Evolutionary conservation across 2,329 filamentous ascomycete genomes (phyloP), one percentile per base, ranked within the genome.

Genomic region (Ophiosphaerella narmari): DNA sequence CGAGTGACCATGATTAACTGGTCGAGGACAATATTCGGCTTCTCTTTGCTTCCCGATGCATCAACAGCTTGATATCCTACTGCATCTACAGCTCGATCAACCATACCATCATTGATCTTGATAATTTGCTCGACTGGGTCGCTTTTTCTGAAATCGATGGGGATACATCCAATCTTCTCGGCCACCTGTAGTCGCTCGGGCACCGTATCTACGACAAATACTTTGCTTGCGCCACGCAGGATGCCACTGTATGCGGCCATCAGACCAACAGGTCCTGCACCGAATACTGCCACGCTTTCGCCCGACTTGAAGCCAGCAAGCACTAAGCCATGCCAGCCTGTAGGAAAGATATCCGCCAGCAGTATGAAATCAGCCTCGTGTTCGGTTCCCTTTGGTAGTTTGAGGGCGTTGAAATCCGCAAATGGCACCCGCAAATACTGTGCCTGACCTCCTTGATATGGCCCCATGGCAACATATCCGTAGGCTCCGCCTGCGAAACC

Each of bases 171-270:
- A 38, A 88, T 87, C 64, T 83, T 85, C 63, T 82, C 76, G 0
- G 85, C 86, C 1, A 80, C 78, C 8, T 79, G 74, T 2, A 88
- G 70, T 13, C 85, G 77, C 62, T 86, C 83, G 0, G 78, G 76
- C 0, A 87, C 83, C 23, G 81, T 80, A 54, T 88, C 86, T 4
- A 88, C 82, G 0, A 86, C 82, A 46, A 77, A 88, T 0, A 88
- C 82, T 12, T 75, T 78, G 7, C 80, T 82, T 1, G 85, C 86
- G 2, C 85, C 86, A 0, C 85, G 78, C 2, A 88, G 68, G 1
- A 81, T 68, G 1, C 81, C 86, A 0, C 80, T 85, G 66, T 87
- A 87, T 4, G 85, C 85, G 3, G 85, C 83, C 80, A 88, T 86
- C 4, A 87, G 69, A 1, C 86, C 85, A 1, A 88, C 84, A 0